Evolutionary conservation across 495 filamentous ascomycete species (phyloP), one percentile per base, ranked within the genome.

Genomic region (Talaromyces borbonicus): DNA sequence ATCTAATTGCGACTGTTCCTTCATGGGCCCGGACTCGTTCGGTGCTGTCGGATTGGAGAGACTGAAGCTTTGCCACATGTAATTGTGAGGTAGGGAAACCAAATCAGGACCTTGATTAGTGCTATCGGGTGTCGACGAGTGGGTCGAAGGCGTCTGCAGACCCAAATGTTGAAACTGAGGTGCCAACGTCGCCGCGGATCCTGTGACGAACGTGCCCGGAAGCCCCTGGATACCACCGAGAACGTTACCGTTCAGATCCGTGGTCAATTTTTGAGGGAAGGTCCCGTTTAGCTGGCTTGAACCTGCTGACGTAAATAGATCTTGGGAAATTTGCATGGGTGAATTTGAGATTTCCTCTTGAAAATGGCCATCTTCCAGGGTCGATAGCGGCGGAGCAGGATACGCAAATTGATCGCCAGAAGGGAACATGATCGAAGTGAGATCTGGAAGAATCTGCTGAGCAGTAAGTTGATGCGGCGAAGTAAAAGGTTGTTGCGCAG

Each of bases 391-490:
- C 55, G 89, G 87, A 53, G 81, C 85, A 3, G 89, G 85, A 60
- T 95, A 97, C 0, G 82, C 87, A 48, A 95, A 90, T 0, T 90
- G 87, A 56, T 97, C 89, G 19, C 79, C 74, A 0, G 89, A 87
- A 1, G 89, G 84, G 52, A 96, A 97, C 87, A 96, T 95, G 63
- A 95, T 83, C 8, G 83, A 77, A 60, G 82, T 83, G 14, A 95
- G 72, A 57, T 92, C 85, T 11, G 84, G 74, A 16, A 93, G 60
- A 19, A 57, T 61, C 30, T 54, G 53, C n/a, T 43, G 43, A 19
- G 52, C 43, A 33, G 54, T 47, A 31, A 70, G 62, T 56, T 72
- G 72, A 35, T 59, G 59, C 36, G 61, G 50, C 41, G 62, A 53
- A 49, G 58, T 53, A 18, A 55, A 43, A 16, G 55, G 46, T 43